Percentiles rank a stretch among this genome's conserved stretches.
Evolutionary conservation across 805 yeast species (phyloP).

Genomic region (Schizosaccharomyces octosporus): DNA sequence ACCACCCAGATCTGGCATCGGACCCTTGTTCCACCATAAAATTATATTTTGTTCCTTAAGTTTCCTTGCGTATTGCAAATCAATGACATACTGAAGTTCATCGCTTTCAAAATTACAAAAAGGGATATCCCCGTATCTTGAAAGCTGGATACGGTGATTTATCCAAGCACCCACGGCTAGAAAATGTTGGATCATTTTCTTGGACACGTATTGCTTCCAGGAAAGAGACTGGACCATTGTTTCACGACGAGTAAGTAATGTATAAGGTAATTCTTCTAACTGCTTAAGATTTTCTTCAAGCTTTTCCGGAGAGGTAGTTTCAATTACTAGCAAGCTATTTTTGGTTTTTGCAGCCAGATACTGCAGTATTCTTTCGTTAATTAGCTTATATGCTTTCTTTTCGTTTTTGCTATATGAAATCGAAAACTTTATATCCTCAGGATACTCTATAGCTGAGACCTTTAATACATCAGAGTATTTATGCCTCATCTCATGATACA

Average conservation of each 20-base stretch:
- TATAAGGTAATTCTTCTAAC: neutral
- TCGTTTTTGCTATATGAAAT: conserved; percentile 32
- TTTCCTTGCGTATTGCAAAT: conserved; percentile 63
- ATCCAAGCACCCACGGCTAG: conserved; percentile 55
- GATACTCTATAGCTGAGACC: neutral
- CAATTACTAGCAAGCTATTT: neutral
- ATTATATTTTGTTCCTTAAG: conserved; percentile 40
- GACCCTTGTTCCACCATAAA: conserved; percentile 66
- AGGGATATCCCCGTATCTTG: conserved; percentile 61
- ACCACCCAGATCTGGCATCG: conserved; percentile 71
- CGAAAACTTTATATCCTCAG: conserved; percentile 11
- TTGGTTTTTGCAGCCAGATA: neutral
- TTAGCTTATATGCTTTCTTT: conserved; percentile 29
- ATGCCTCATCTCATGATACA: conserved; percentile 27
- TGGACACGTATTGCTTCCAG: conserved; percentile 51
- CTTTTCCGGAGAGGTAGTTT: neutral
- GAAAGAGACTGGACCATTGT: conserved; percentile 19
- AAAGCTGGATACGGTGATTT: conserved; percentile 33
- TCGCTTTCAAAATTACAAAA: conserved; percentile 64
- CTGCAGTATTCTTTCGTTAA: conserved; percentile 10
- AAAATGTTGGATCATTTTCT: conserved; percentile 42
- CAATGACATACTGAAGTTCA: conserved; percentile 55
- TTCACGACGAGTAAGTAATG: neutral
- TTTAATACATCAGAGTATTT: conserved; percentile 10
- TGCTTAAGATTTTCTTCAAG: neutral